Evolutionary conservation across 2,329 filamentous ascomycete species (phyloP), one percentile per base, ranked within the genome.

Genomic region (Furcasterigmium furcatum): DNA sequence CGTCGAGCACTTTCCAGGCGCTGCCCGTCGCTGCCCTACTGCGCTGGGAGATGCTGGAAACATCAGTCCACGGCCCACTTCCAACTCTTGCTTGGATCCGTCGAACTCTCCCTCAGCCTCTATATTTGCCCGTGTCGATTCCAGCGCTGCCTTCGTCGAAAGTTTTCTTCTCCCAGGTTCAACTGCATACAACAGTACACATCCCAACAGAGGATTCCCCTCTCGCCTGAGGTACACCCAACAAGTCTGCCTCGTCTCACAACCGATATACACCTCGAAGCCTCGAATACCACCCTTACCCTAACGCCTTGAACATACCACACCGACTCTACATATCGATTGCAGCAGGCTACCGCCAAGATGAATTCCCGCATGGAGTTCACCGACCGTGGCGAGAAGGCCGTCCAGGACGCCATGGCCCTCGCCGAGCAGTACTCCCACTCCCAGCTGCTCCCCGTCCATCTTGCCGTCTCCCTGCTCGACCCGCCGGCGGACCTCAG

Each of bases 391-490:
- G 94, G 89, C 55, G 88, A 91, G 64, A 89, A 92, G 73, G 88
- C 92, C 59, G 78, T 99, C 63, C 82, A 88, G 59, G 90, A 96
- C 66, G 88, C 91, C 66, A 91, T 94, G 76, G 76, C 80, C 49
- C 78, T 97, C 58, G 91, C 92, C 55, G 84, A 91, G 67, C 86
- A 94, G 72, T 95, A 97, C 65, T 82, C 83, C 32, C 94, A 99
- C 72, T 85, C 90, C 34, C 92, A 99, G 67, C 82, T 97, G 50
- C 78, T 91, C 45, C 94, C 94, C 14, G 70, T 97, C 49, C 94
- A 99, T 66, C 80, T 99, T 44, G 91, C 91, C 38, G 87, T 91
- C 45, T 83, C 87, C 41, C 80, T 94, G 48, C 79, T 92, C 59
- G 87, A 90, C 52, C 87, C 87, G 38, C 82, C 84, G 14, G 77